A percentile compares a stretch with the other conserved stretches of the same genome.
Conservation (phyloP, 768 basidiomycete species). For the Lactarius indigo region DNA sequence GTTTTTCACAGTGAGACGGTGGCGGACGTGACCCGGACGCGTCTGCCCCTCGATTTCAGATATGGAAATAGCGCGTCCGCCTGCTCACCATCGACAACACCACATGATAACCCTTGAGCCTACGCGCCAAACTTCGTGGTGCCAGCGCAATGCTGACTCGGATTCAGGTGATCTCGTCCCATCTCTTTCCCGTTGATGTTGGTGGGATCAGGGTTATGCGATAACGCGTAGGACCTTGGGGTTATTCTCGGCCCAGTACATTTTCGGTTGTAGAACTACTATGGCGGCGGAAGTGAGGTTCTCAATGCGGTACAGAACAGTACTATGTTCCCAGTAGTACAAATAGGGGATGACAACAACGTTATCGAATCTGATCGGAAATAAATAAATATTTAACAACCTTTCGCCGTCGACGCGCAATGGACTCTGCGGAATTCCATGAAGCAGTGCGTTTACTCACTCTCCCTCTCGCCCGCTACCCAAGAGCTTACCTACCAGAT, state of each 20-base stretch:
- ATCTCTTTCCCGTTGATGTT: background rate
- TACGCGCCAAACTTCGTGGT: background rate
- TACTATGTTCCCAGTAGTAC: background rate
- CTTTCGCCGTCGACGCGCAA: background rate
- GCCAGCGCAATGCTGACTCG: conserved; percentile 10
- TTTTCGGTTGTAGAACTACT: background rate
- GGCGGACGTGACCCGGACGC: background rate
- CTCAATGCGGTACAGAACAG: background rate
- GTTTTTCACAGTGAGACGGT: background rate
- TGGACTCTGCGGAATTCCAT: conserved; percentile 61
- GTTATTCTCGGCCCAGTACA: background rate
- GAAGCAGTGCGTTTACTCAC: conserved; percentile 42
- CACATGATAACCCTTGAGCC: background rate
- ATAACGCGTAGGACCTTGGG: background rate
- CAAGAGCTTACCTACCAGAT: background rate
- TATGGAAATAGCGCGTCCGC: background rate
- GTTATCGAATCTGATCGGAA: background rate
- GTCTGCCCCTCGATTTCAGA: background rate
- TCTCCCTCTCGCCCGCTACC: background rate
- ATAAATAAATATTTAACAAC: background rate
- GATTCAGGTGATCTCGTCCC: background rate
- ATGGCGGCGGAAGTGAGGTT: background rate
- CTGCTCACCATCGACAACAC: background rate
- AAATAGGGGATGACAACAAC: no score
- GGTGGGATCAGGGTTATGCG: background rate